Conservation (phyloP, 2,329 filamentous ascomycete genomes). For the Hymenoscyphus linearis region DNA sequence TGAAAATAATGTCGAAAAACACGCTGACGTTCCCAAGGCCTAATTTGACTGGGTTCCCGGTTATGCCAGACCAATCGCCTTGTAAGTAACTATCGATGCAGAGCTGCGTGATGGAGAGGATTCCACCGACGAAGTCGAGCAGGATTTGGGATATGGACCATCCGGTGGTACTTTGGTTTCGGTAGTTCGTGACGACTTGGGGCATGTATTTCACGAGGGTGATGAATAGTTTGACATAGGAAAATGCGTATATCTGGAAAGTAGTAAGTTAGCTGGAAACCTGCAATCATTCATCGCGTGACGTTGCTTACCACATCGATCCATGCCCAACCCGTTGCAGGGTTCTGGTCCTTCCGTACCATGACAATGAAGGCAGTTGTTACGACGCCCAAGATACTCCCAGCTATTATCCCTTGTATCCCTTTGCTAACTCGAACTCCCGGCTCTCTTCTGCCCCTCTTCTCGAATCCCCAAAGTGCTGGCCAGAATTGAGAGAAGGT, state of each 20-base stretch:
- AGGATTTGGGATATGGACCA: constrained; percentile 85
- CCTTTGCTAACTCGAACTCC: constrained; percentile 52
- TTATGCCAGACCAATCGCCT: constrained; percentile 83
- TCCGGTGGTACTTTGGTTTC: constrained; percentile 76
- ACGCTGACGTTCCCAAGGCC: constrained; percentile 80
- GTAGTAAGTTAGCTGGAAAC: not conserved
- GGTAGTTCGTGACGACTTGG: constrained; percentile 77
- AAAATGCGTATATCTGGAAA: constrained; percentile 54
- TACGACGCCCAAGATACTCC: constrained; percentile 53
- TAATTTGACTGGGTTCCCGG: constrained; percentile 88
- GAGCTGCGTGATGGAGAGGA: constrained; percentile 77
- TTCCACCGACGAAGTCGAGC: constrained; percentile 74
- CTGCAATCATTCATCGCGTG: not conserved
- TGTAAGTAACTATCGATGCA: constrained; percentile 79
- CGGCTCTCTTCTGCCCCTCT: constrained; percentile 42
- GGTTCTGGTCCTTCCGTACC: constrained; percentile 34
- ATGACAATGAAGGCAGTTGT: constrained; percentile 44
- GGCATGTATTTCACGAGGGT: constrained; percentile 92
- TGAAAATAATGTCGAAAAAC: constrained; percentile 80
- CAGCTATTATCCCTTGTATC: constrained; percentile 65
- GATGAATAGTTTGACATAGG: constrained; percentile 83
- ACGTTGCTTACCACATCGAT: constrained; percentile 46
- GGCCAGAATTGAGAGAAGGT: constrained; percentile 74
- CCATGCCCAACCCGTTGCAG: constrained; percentile 50
- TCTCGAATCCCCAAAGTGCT: constrained; percentile 68